These are phyloP conservation scores for Alternaria sp. DNA, from an alignment of 2,329 filamentous ascomycete genomes.

Conservation along the genomic window DNA sequence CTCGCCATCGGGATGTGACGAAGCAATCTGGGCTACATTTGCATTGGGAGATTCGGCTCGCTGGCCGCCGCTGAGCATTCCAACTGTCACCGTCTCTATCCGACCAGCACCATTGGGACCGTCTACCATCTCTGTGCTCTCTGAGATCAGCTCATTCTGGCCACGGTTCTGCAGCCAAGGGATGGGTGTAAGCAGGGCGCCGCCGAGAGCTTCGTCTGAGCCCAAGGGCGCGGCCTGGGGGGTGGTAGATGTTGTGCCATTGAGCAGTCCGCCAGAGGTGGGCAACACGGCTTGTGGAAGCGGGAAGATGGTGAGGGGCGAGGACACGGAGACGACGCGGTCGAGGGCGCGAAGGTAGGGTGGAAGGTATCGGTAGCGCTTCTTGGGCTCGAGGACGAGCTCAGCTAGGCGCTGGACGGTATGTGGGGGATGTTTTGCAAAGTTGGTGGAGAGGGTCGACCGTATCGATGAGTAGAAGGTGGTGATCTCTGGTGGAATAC, in stretches of 20 bases:
- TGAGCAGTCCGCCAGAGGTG: slow-evolving; percentile 62
- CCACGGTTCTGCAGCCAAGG: slow-evolving; percentile 73
- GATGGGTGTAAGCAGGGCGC: slow-evolving; percentile 91
- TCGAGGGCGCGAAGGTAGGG: slow-evolving; percentile 91
- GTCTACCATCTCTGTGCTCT: slow-evolving; percentile 81
- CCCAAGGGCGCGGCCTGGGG: slow-evolving; percentile 63
- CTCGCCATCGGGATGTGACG: slow-evolving; percentile 46
- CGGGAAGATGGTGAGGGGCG: slow-evolving; percentile 80
- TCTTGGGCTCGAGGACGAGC: slow-evolving; percentile 77
- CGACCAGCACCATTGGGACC: slow-evolving; percentile 81
- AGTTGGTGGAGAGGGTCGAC: slow-evolving; percentile 69
- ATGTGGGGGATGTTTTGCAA: slow-evolving; percentile 81
- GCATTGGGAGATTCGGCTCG: slow-evolving; percentile 21
- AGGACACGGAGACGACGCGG: slow-evolving; percentile 89
- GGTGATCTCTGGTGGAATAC: slow-evolving; percentile 42
- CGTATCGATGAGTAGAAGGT: slow-evolving; percentile 48
- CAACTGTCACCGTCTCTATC: slow-evolving; percentile 82
- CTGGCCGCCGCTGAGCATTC: slow-evolving; percentile 55
- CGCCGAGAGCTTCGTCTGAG: slow-evolving; percentile 88
- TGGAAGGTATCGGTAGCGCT: slow-evolving; percentile 82
- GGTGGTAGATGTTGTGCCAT: slow-evolving; percentile 65
- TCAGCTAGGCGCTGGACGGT: slow-evolving; percentile 93
- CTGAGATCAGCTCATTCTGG: slow-evolving; percentile 72
- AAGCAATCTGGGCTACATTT: slow-evolving; percentile 40
- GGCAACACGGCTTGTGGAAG: slow-evolving; percentile 71